Evolutionary conservation across 139 green algal species (phyloP), one percentile per base, ranked within the genome.

Genomic region (Coelastrella sp.): DNA sequence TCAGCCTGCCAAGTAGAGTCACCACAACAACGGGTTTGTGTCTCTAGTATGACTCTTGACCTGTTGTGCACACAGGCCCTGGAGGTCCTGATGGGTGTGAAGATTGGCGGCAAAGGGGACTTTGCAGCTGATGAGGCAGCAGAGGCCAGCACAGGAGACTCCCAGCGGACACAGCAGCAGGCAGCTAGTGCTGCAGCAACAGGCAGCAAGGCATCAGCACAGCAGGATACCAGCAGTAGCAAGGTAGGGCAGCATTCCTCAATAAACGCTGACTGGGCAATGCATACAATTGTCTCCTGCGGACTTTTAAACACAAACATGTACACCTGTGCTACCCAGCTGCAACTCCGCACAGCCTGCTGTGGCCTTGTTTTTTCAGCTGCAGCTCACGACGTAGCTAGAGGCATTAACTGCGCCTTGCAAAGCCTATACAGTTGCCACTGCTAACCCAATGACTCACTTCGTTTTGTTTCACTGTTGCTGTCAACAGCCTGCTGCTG

Each of bases 41-140:
- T 49, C 35, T 49, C 35, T 49, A 3, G 35, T 49, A 3, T 49
- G 35, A 49, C 35, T 49, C 35, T 49, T 70, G 61, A 15, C 63
- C 61, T 70, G 61, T 4, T 70, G 61, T 78, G 20, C 22, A 19
- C 72, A 9, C 91, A 95, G 93, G 87, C 93, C 22, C 80, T 96
- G 63, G 91, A 94, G 87, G 93, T 98, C 24, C 93, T 92, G 12
- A 89, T 98, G 74, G 96, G 94, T 20, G 65, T 95, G 68, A 95
- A 93, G 68, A 88, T 96, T 63, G 85, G 35, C 24, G 72, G 57
- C 70, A 82, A 73, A 35, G 72, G 35, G 58, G 70, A 82, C 15
- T 68, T 65, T 75, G 72, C 25, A 75, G 72, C 85, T 83, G 85
- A 25, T 20, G 85, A 35, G 25, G 85, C 49, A 58, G 70, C 70